These are phyloP conservation scores for Aspergillus viridinutans DNA, from an alignment of 2,329 filamentous ascomycete species.

Conservation along the genomic window DNA sequence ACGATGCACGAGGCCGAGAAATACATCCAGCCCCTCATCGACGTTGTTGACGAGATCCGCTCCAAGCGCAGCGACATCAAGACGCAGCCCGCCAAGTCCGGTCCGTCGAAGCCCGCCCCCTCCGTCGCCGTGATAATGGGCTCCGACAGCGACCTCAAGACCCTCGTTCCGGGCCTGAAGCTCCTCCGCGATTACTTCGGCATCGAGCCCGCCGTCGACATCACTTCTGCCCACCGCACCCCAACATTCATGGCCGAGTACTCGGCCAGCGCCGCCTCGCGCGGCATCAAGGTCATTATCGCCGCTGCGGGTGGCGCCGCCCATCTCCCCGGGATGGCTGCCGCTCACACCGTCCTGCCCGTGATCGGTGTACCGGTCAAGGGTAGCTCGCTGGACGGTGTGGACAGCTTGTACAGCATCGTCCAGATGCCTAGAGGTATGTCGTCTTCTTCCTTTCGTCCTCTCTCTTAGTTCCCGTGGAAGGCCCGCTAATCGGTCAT, in stretches of 20 bases:
- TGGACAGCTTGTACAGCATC: conserved; percentile 68
- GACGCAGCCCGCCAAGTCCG: conserved; percentile 29
- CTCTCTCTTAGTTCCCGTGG: not conserved
- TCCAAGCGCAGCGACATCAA: conserved; percentile 45
- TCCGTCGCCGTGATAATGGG: conserved; percentile 47
- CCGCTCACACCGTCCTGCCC: conserved; percentile 65
- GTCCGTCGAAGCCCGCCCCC: conserved; percentile 29
- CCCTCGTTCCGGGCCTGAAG: conserved; percentile 42
- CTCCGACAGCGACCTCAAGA: conserved; percentile 46
- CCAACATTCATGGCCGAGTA: conserved; percentile 66
- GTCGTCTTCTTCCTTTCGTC: conserved; percentile 18
- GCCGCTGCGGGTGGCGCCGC: conserved; percentile 72
- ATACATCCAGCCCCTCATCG: conserved; percentile 66
- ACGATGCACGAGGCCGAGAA: conserved; percentile 65
- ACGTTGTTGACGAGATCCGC: conserved; percentile 75
- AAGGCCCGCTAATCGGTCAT: not conserved
- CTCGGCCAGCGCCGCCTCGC: conserved; percentile 58
- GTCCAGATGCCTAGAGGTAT: conserved; percentile 68
- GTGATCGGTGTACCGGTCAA: conserved; percentile 76
- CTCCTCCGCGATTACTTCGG: conserved; percentile 41
- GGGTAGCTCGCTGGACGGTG: conserved; percentile 66
- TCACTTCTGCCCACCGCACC: conserved; percentile 60
- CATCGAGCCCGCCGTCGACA: conserved; percentile 43
- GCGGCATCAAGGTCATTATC: conserved; percentile 69
- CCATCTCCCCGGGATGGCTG: conserved; percentile 70